phyloP scores from a whole-genome alignment of 495 filamentous ascomycete genomes.

The Letharia lupina region DNA sequence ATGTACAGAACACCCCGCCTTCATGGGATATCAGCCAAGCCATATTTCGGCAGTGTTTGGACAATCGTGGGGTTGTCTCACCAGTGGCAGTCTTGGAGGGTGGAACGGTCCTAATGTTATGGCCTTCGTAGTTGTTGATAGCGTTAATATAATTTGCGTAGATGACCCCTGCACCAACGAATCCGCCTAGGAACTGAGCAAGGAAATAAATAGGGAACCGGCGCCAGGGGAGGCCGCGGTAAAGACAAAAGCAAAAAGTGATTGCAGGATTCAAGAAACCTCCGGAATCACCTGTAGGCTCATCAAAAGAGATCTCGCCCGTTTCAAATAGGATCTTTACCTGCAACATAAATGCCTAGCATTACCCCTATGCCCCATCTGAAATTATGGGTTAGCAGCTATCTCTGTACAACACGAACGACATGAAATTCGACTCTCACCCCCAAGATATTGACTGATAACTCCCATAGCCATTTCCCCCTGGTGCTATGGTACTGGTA shows the following conservation, averaged over 20 bases:
- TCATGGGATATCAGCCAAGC: neutral
- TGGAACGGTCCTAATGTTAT: conserved; percentile 48
- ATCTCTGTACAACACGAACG: neutral
- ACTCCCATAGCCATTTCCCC: conserved; percentile 34
- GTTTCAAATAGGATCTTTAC: conserved; percentile 13
- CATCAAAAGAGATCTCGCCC: neutral
- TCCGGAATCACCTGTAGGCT: conserved; percentile 37
- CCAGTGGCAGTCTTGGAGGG: conserved; percentile 48
- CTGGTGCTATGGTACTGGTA: conserved; percentile 23
- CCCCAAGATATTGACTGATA: conserved; percentile 57
- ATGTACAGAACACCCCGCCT: conserved; percentile 57
- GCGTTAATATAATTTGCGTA: conserved; percentile 49
- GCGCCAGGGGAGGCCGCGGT: conserved; percentile 54
- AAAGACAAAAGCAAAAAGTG: conserved; percentile 55
- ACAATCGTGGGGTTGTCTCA: neutral
- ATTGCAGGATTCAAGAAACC: conserved; percentile 59
- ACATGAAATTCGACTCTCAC: conserved; percentile 30
- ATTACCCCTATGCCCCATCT: conserved; percentile 48
- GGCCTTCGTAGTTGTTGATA: conserved; percentile 48
- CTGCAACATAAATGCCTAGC: conserved; percentile 57
- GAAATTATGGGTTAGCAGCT: conserved; percentile 4
- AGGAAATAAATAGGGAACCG: conserved; percentile 46
- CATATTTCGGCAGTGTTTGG: neutral
- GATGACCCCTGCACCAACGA: conserved; percentile 45
- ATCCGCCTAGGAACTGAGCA: conserved; percentile 48